phyloP scores from a whole-genome alignment of 768 basidiomycete species.

The Lentinula lateritia region DNA sequence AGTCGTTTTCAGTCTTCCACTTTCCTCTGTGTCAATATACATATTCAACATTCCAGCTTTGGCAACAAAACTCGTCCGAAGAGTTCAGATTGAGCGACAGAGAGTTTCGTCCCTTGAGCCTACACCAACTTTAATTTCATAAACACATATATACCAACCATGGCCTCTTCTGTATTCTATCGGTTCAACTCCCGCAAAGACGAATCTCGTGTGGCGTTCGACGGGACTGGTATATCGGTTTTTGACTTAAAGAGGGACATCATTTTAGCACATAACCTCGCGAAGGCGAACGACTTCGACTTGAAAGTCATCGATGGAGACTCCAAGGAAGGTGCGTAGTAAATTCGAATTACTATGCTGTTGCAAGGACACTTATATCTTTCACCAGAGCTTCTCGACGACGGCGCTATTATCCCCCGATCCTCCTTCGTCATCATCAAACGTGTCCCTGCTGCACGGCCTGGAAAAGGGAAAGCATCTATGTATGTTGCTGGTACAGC shows the following conservation, averaged over 20 bases:
- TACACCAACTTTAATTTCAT: too few relatives aligned
- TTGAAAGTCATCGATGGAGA: slow-evolving; percentile 79
- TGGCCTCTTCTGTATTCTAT: slow-evolving; percentile 97
- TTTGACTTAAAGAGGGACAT: slow-evolving; percentile 99
- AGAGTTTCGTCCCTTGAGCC: background rate
- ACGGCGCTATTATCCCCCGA: slow-evolving; percentile 85
- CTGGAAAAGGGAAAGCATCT: slow-evolving; percentile 22
- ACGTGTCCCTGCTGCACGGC: slow-evolving; percentile 56
- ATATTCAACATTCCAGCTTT: background rate
- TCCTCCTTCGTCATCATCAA: slow-evolving; percentile 94
- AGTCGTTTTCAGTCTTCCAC: background rate
- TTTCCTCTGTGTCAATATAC: background rate
- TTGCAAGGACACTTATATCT: background rate
- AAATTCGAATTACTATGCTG: background rate
- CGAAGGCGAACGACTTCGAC: slow-evolving; percentile 97
- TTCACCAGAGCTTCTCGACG: slow-evolving; percentile 75
- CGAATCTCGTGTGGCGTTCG: slow-evolving; percentile 94
- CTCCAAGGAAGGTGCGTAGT: slow-evolving; percentile 76
- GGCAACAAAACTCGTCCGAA: background rate
- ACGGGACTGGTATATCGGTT: slow-evolving; percentile 97
- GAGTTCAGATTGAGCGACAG: too few relatives aligned
- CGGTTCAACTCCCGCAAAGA: slow-evolving; percentile 93
- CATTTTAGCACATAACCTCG: slow-evolving; percentile 92
- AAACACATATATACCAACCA: slow-evolving; percentile 14
- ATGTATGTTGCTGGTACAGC: slow-evolving; percentile 31